Conservation (phyloP, 768 basidiomycete genomes). For the Boletus sensibilis region DNA sequence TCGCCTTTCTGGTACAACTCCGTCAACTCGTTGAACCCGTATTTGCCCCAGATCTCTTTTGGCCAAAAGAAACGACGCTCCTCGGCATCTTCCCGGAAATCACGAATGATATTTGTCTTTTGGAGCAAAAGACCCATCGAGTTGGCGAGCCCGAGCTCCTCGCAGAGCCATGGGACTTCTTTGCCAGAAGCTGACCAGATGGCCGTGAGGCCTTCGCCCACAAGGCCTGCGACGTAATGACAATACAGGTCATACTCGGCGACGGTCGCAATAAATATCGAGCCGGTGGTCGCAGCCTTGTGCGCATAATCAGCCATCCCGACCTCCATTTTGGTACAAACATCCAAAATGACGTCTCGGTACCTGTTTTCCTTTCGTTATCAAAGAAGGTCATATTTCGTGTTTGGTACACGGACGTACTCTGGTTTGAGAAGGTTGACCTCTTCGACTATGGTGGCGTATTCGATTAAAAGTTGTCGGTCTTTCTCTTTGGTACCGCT, state of each 20-base stretch:
- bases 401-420: constrained; percentile 36
- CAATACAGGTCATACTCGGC: constrained; percentile 96
- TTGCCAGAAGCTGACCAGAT: constrained; percentile 85
- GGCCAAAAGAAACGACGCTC: constrained; percentile 93
- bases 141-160: constrained; percentile 86
- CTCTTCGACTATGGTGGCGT: constrained; percentile 78
- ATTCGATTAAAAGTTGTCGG: constrained; percentile 79
- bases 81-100: constrained; percentile 89
- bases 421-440: constrained; percentile 62
- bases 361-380: constrained; percentile 45
- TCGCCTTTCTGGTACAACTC: constrained; percentile 62
- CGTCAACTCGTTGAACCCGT: constrained; percentile 69
- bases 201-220: constrained; percentile 91
- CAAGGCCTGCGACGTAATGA: constrained; percentile 96
- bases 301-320: constrained; percentile 98
- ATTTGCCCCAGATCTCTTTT: constrained; percentile 81
- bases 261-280: constrained; percentile 69
- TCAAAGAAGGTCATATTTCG: neutral
- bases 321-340: constrained; percentile 80
- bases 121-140: constrained; percentile 95
- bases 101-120: constrained; percentile 98
- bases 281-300: constrained; percentile 68
- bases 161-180: constrained; percentile 68
- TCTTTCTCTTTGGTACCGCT: constrained; percentile 89
- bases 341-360: constrained; percentile 77